Conservation (phyloP, 192 early-diverging fungal species). For the Coemansia sp. region DNA sequence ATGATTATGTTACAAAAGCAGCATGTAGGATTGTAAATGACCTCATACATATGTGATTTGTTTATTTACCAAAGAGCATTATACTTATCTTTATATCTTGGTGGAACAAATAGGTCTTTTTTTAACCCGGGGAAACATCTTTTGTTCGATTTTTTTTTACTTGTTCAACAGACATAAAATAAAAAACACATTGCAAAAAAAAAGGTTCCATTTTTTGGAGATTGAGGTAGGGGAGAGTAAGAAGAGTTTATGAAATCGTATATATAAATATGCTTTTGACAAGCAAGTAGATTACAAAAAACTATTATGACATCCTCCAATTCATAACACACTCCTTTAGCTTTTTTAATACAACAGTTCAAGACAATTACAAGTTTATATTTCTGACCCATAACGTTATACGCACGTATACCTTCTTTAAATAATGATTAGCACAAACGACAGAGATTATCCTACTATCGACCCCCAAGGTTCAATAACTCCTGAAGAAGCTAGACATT, state of each 20-base stretch:
- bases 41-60: neutral
- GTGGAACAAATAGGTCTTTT: neutral
- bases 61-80: neutral
- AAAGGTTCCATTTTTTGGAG: too few species aligned
- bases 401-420: too few species aligned
- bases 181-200: neutral
- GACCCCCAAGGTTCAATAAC: neutral
- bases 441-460: constrained; percentile 3
- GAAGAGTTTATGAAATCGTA: too few species aligned
- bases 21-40: neutral
- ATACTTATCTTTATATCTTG: neutral
- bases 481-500: neutral
- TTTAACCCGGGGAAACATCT: neutral
- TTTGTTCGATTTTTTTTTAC: too few species aligned
- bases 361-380: too few species aligned
- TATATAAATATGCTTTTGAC: too few species aligned
- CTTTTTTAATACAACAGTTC: too few species aligned
- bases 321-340: neutral
- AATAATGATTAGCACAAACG: neutral
- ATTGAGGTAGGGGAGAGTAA: neutral
- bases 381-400: too few species aligned
- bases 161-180: neutral
- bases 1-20: neutral
- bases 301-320: too few species aligned
- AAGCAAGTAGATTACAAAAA: too few species aligned